Conservation (phyloP, 2,329 filamentous ascomycete genomes). For the Lecanosticta acicola region DNA sequence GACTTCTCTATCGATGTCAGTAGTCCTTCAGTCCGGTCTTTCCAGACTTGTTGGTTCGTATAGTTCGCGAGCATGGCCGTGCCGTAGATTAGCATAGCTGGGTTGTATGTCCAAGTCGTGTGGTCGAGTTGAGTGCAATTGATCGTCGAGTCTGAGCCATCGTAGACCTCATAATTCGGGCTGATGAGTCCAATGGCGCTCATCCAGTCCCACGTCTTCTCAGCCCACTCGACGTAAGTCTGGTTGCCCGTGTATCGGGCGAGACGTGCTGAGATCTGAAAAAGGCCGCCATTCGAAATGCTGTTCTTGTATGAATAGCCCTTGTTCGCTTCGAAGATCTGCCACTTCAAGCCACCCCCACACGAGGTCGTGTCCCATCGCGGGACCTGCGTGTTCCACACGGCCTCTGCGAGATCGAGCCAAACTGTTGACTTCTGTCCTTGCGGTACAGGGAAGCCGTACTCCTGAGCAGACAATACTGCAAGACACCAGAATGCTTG, state of each 20-base stretch:
- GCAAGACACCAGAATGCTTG: conserved; percentile 82
- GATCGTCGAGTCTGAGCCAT: conserved; percentile 48
- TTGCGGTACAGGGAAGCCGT: conserved; percentile 62
- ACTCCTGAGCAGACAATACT: conserved; percentile 71
- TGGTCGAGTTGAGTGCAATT: conserved; percentile 50
- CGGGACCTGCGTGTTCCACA: conserved; percentile 70
- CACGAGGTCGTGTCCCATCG: conserved; percentile 66
- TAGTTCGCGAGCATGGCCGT: conserved; percentile 54
- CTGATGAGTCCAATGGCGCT: conserved; percentile 47
- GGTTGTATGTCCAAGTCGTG: conserved; percentile 55
- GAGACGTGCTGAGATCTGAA: conserved; percentile 59
- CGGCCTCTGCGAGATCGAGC: conserved; percentile 71
- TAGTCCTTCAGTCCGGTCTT: conserved; percentile 52
- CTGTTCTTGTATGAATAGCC: conserved; percentile 58
- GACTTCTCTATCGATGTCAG: conserved; percentile 46
- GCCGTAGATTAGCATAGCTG: conserved; percentile 51
- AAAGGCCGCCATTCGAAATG: conserved; percentile 54
- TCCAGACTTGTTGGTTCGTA: conserved; percentile 49
- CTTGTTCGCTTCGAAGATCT: conserved; percentile 71
- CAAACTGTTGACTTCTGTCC: conserved; percentile 52
- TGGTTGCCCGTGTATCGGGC: conserved; percentile 72
- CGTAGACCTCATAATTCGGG: conserved; percentile 48
- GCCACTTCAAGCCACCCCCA: conserved; percentile 74
- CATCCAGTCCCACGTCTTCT: conserved; percentile 58
- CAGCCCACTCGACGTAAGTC: conserved; percentile 73